phyloP scores from a whole-genome alignment of 805 yeast species.

The Wickerhamiella occidentalis region DNA sequence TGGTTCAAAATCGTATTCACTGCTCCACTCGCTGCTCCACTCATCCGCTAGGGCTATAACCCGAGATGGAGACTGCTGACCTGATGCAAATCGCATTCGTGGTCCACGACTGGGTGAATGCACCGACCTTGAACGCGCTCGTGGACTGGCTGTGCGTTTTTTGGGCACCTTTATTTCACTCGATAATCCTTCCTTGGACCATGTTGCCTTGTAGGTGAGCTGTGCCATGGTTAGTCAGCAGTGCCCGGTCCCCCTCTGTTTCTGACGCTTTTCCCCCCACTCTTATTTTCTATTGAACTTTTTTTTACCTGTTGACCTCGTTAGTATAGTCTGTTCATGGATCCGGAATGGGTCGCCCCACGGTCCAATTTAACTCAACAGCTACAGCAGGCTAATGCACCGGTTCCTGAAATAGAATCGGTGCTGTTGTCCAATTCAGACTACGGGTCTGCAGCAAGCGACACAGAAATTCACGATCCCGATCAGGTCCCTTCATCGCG shows the following conservation, averaged over 20 bases:
- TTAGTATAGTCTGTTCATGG: not conserved
- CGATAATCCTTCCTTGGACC: not conserved
- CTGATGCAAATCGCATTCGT: not conserved
- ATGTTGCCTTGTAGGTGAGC: slow-evolving; percentile 3
- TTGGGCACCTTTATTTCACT: not conserved
- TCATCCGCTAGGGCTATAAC: not conserved
- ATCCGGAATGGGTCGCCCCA: not conserved
- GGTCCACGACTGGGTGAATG: not conserved
- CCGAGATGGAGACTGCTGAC: not conserved
- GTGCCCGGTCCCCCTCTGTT: too few relatives aligned
- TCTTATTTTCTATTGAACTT: too few relatives aligned
- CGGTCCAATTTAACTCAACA: not conserved
- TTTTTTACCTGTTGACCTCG: too few relatives aligned
- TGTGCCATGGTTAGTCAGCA: not conserved
- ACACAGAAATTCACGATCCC: not conserved
- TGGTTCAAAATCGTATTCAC: not conserved
- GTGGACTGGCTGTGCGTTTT: not conserved
- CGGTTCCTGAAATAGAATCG: not conserved
- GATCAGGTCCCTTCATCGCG: not conserved
- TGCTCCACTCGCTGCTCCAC: slow-evolving; percentile 1
- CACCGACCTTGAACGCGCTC: not conserved
- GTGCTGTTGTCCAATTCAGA: not conserved
- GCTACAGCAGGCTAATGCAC: not conserved
- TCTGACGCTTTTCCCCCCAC: not conserved
- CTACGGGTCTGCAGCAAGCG: too few relatives aligned